phyloP scores from a whole-genome alignment of 225 moss, liverwort and hornwort species.

The Bryoerythrophyllum caledonicum region DNA sequence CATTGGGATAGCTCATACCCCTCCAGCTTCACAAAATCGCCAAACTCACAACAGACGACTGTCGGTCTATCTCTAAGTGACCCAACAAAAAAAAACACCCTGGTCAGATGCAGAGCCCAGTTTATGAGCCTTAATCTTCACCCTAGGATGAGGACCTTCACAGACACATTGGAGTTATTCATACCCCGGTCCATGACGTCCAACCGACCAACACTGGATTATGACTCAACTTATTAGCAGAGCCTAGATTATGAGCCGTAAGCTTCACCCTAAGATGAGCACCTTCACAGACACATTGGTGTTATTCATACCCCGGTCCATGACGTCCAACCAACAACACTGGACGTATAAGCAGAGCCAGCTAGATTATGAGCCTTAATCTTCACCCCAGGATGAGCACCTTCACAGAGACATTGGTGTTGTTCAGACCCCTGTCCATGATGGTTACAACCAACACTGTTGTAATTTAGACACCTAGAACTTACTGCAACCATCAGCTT shows the following conservation, averaged over 20 bases:
- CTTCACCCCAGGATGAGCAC: slow-evolving; percentile 5
- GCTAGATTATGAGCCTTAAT: no score
- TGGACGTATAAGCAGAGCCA: no score
- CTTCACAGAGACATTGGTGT: slow-evolving; percentile 27
- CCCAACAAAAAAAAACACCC: no score
- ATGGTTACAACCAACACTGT: neutral
- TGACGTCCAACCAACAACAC: neutral
- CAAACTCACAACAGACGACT: neutral
- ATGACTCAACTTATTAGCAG: no score
- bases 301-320: slow-evolving; percentile 31
- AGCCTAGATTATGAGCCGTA: neutral
- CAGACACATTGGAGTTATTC: slow-evolving; percentile 22
- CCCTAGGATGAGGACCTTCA: slow-evolving; percentile 25
- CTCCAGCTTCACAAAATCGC: neutral
- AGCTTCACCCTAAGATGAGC: slow-evolving; percentile 9
- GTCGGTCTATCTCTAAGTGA: no score
- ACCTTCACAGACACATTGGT: slow-evolving; percentile 28
- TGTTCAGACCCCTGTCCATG: slow-evolving; percentile 31
- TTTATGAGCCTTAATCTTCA: neutral
- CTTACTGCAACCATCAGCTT: neutral
- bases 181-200: slow-evolving; percentile 26
- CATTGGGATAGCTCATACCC: neutral
- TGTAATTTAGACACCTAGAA: neutral
- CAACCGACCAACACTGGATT: neutral
- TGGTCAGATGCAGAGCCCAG: neutral